A percentile compares a stretch with the other conserved stretches of the same genome.
These are phyloP conservation scores for Silene uniflora DNA, from an alignment of 148 eudicot species.

Conservation along the genomic window DNA sequence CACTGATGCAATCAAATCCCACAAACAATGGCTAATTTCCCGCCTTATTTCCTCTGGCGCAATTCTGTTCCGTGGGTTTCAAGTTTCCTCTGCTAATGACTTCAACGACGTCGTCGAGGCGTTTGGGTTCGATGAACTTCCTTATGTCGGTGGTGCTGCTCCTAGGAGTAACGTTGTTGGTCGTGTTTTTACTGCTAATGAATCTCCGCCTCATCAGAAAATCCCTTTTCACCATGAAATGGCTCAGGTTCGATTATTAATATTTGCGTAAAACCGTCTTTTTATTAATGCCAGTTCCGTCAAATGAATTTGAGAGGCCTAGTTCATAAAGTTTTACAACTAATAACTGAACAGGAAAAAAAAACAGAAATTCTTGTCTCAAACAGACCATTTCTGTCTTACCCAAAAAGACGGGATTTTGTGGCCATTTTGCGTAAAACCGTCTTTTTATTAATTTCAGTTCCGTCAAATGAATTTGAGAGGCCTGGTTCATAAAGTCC, in stretches of 20 bases:
- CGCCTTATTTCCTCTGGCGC: constrained; percentile 55
- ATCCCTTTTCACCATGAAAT: constrained; percentile 92
- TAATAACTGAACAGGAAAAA: no score
- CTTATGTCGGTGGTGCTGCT: constrained; percentile 80
- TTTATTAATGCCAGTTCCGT: no score
- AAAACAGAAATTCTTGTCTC: no score
- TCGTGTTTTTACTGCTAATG: constrained; percentile 84
- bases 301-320: no score
- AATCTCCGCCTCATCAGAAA: constrained; percentile 82
- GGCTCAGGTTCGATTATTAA: constrained; percentile 54
- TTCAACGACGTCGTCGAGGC: constrained; percentile 88
- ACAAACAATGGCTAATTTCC: constrained; percentile 53
- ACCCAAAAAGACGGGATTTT: no score
- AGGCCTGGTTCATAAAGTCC: no score
- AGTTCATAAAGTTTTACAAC: no score
- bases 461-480: no score
- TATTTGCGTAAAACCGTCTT: no score
- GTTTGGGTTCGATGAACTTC: constrained; percentile 71
- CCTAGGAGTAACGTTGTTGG: constrained; percentile 70
- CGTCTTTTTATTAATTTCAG: no score
- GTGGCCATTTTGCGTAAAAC: no score
- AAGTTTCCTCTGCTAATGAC: constrained; percentile 39
- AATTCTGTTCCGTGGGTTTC: constrained; percentile 60
- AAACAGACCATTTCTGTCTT: no score
- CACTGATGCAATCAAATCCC: constrained; percentile 38